Percentiles rank a stretch among this genome's conserved stretches.
Conservation (phyloP, 805 yeast genomes). For the Yamadazyma kitorensis region DNA sequence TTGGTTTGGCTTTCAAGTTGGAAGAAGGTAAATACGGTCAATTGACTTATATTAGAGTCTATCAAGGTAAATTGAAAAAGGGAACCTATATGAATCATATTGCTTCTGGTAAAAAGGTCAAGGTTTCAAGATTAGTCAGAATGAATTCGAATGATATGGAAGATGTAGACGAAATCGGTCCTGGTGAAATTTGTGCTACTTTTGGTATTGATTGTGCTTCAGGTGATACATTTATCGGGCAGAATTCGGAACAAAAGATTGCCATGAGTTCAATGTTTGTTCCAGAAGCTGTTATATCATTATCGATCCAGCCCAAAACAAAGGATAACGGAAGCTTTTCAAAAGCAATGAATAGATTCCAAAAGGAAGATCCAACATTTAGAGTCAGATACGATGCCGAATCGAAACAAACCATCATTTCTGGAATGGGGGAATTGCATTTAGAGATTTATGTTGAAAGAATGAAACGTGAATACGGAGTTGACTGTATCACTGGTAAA, state of each 20-base stretch:
- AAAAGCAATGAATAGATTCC: conserved; percentile 95
- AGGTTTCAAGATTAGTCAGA: conserved; percentile 90
- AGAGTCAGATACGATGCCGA: conserved; percentile 87
- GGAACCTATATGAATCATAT: conserved; percentile 87
- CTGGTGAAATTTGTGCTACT: conserved; percentile 99
- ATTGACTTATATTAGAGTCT: conserved; percentile 92
- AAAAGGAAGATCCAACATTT: conserved; percentile 98
- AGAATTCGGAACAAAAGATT: conserved; percentile 55
- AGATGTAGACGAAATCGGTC: conserved; percentile 90
- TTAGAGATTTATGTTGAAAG: conserved; percentile 97
- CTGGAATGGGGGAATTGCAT: conserved; percentile 98
- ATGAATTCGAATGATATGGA: conserved; percentile 99
- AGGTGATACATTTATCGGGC: conserved; percentile 96
- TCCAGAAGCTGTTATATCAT: conserved; percentile 97
- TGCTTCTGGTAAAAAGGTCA: conserved; percentile 89
- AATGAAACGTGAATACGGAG: conserved; percentile 95
- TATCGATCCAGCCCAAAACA: conserved; percentile 83
- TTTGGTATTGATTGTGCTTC: conserved; percentile 99
- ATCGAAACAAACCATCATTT: conserved; percentile 89
- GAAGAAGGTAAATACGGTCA: conserved; percentile 99
- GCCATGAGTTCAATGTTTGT: conserved; percentile 98
- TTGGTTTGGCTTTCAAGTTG: conserved; percentile 96
- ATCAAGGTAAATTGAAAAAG: conserved; percentile 91
- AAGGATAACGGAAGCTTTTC: conserved; percentile 87
- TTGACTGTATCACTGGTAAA: conserved; percentile 91